phyloP scores from a whole-genome alignment of 192 early-diverging fungal species.

The Coemansia aciculifera region DNA sequence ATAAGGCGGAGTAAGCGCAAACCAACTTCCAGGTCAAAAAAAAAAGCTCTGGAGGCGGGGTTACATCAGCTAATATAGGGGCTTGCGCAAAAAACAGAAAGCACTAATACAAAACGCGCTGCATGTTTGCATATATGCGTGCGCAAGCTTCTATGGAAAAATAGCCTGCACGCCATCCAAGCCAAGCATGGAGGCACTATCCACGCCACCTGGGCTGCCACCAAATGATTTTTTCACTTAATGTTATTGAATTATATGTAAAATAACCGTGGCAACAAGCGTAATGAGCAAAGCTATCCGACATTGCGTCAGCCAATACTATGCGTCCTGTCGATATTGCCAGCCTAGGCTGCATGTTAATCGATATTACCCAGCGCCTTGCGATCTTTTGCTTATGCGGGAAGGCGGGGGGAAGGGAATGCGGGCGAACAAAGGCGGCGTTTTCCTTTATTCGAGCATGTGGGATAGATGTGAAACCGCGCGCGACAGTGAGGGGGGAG shows the following conservation, averaged over 20 bases:
- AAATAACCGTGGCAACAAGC: conserved; percentile 5
- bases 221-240: neutral
- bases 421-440: neutral
- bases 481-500: neutral
- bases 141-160: neutral
- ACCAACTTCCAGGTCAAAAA: conserved; percentile 6
- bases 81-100: neutral
- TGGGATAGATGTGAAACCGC: conserved; percentile 18
- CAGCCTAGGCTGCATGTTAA: neutral
- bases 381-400: neutral
- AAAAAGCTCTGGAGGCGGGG: neutral
- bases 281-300: neutral
- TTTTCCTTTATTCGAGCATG: neutral
- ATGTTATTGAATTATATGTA: neutral
- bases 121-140: neutral
- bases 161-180: neutral
- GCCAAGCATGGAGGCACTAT: conserved; percentile 6
- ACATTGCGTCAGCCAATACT: neutral
- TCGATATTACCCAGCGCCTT: conserved; percentile 14
- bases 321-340: neutral
- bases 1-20: conserved; percentile 5
- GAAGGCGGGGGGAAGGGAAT: neutral
- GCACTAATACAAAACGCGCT: neutral
- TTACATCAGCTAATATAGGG: conserved; percentile 1
- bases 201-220: conserved; percentile 1